Base-by-base conservation (phyloP, 2,329 filamentous ascomycete species). In the Polytolypa hystricis region DNA sequence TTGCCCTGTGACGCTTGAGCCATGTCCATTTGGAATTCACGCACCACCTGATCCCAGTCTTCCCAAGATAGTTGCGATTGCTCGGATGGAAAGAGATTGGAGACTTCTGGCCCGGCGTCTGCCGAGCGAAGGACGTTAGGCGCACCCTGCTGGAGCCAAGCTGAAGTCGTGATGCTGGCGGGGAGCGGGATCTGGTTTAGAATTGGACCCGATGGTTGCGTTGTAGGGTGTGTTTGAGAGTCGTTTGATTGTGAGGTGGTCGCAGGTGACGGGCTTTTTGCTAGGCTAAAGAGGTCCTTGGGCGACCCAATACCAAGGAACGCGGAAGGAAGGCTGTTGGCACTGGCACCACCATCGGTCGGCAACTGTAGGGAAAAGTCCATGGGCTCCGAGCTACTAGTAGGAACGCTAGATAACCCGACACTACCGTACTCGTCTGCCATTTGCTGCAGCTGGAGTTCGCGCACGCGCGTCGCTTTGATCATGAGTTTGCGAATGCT, bases 401-500 rank as follows among this genome's bases (percentile, higher is more conserved):
- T 14, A 5, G 14, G 5, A 14, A 11, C 11, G 16, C 8, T 19
- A n/a, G n/a, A n/a, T n/a, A n/a, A n/a, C n/a, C 12, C n/a, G 26
- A 9, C 12, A 28, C 15, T 9, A 27, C 46, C 50, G 21, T 45
- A 46, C 4, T 48, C 45, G 26, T 38, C 17, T 18, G 49, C 40
- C 19, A 54, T 43, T 31, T 56, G 52, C 17, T 52, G 49, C 30
- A 54, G 49, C 37, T 75, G 73, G 38, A 66, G 66, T 28, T 66
- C 61, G 33, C 75, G 62, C 29, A 68, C 70, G 9, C 65, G 64
- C 30, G 62, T 60, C 9, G 77, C 77, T 49, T 73, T 74, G 10
- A 65, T 65, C 57, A 80, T 71, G 2, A 81, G 58, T 43, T 72
- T 76, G 17, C 67, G 61, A 31, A 82, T 58, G 1, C 77, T 77